Evolutionary conservation across 768 basidiomycete species (phyloP).

Genomic region (Dendrothele bispora): DNA sequence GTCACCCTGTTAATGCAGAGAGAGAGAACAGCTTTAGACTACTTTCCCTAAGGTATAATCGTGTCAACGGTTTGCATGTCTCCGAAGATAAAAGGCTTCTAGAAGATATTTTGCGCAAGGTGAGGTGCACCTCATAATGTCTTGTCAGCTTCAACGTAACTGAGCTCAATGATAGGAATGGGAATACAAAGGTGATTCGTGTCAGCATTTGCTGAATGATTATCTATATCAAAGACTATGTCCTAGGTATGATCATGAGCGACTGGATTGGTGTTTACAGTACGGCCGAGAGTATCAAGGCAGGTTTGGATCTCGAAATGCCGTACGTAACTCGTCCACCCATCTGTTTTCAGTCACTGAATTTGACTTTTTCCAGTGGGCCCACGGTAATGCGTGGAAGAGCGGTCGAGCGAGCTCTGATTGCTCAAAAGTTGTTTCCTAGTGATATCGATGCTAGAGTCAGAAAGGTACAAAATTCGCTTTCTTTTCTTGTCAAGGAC

Average conservation of each 20-base stretch:
- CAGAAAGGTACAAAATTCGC: slow-evolving; percentile 31
- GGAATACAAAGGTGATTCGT: slow-evolving; percentile 48
- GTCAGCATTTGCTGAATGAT: not conserved
- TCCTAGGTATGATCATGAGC: slow-evolving; percentile 52
- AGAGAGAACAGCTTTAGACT: not conserved
- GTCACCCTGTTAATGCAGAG: slow-evolving; percentile 12
- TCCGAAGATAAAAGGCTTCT: slow-evolving; percentile 54
- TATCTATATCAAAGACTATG: too few relatives aligned
- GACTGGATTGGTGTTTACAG: slow-evolving; percentile 57
- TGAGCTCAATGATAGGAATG: slow-evolving; percentile 46
- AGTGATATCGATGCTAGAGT: slow-evolving; percentile 41
- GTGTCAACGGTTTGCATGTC: slow-evolving; percentile 58
- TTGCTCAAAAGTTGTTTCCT: slow-evolving; percentile 41
- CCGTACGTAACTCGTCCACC: slow-evolving; percentile 33
- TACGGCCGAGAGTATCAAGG: slow-evolving; percentile 51
- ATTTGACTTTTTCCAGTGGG: slow-evolving; percentile 31
- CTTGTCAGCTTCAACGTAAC: not conserved
- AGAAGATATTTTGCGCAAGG: slow-evolving; percentile 52
- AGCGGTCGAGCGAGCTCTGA: slow-evolving; percentile 38
- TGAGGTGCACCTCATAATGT: slow-evolving; percentile 3
- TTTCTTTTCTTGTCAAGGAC: too few relatives aligned
- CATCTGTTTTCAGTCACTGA: slow-evolving; percentile 41
- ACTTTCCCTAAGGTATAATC: slow-evolving; percentile 46
- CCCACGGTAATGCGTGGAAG: slow-evolving; percentile 48
- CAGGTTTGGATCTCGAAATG: slow-evolving; percentile 68